Percentiles rank a stretch among this genome's conserved stretches.
These are phyloP conservation scores for Pterocarpus macrocarpus DNA, from an alignment of 306 rosid species.

Conservation along the genomic window DNA sequence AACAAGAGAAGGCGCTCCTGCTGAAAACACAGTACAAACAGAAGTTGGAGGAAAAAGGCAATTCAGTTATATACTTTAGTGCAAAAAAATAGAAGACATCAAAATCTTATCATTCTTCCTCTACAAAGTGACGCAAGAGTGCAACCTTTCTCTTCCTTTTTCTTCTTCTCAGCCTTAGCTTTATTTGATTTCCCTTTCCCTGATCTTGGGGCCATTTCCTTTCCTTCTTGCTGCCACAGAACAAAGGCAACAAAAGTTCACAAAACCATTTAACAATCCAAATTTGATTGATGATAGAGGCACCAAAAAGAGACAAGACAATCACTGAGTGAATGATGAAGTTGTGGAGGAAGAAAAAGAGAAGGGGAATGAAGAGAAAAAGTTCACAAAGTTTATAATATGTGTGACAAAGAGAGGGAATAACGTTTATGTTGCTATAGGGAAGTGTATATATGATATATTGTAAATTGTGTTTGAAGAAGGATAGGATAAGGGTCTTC, in stretches of 20 bases:
- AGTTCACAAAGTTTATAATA: neutral
- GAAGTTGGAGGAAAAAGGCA: neutral
- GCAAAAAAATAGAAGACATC: neutral
- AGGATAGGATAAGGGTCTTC: slow-evolving; percentile 81
- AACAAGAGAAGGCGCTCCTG: slow-evolving; percentile 77
- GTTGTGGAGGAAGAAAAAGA: neutral
- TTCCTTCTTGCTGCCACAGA: neutral
- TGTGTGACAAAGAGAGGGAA: neutral
- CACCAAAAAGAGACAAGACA: neutral
- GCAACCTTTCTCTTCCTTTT: slow-evolving; percentile 92
- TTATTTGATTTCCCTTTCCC: slow-evolving; percentile 78
- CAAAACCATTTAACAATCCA: slow-evolving; percentile 21
- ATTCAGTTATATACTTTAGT: neutral
- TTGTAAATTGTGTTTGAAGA: slow-evolving; percentile 48
- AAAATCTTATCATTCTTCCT: neutral
- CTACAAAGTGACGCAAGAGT: slow-evolving; percentile 19
- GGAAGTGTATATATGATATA: slow-evolving; percentile 23
- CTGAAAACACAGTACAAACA: slow-evolving; percentile 41
- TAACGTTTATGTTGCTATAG: neutral
- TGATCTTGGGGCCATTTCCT: slow-evolving; percentile 87
- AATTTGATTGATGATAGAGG: neutral
- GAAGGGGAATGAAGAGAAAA: neutral
- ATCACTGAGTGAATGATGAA: slow-evolving; percentile 31
- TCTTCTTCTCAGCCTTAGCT: slow-evolving; percentile 89
- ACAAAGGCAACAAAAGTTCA: slow-evolving; percentile 27